Conservation (phyloP, 2,329 filamentous ascomycete species). For the Amphichorda felina region DNA sequence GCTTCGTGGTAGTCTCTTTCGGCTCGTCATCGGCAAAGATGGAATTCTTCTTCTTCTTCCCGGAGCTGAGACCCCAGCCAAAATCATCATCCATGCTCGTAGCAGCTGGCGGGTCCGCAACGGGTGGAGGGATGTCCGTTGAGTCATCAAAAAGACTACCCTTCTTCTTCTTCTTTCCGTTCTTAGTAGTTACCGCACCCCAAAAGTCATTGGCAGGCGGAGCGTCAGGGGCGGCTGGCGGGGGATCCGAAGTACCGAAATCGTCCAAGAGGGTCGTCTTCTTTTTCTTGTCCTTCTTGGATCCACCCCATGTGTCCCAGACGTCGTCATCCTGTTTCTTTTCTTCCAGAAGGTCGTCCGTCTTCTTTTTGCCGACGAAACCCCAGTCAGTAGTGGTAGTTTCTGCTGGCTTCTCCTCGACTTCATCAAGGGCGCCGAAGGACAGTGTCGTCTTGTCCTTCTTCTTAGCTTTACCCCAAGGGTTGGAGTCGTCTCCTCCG, state of each 20-base stretch:
- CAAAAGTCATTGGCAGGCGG: constrained; percentile 8
- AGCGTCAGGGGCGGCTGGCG: constrained; percentile 4
- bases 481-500: constrained; percentile 29
- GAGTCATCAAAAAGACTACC: constrained; percentile 7
- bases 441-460: constrained; percentile 30
- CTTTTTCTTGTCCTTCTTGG: constrained; percentile 10
- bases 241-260: constrained; percentile 8
- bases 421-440: constrained; percentile 34
- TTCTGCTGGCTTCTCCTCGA: constrained; percentile 21
- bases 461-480: constrained; percentile 46
- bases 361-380: constrained; percentile 23
- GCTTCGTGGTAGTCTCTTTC: constrained; percentile 6
- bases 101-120: constrained; percentile 1
- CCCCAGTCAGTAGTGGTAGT: constrained; percentile 12
- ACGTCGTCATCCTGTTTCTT: constrained; percentile 1
- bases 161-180: constrained; percentile 17
- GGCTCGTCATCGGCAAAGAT: constrained; percentile 6
- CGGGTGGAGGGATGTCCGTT: constrained; percentile 1
- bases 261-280: constrained; percentile 7
- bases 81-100: constrained; percentile 5
- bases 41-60: constrained; percentile 7
- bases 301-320: constrained; percentile 3
- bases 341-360: constrained; percentile 6
- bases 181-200: constrained; percentile 13
- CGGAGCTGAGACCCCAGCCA: constrained; percentile 3